Evolutionary conservation across 129 eudicot species (phyloP).

Genomic region (Dittrichia graveolens): DNA sequence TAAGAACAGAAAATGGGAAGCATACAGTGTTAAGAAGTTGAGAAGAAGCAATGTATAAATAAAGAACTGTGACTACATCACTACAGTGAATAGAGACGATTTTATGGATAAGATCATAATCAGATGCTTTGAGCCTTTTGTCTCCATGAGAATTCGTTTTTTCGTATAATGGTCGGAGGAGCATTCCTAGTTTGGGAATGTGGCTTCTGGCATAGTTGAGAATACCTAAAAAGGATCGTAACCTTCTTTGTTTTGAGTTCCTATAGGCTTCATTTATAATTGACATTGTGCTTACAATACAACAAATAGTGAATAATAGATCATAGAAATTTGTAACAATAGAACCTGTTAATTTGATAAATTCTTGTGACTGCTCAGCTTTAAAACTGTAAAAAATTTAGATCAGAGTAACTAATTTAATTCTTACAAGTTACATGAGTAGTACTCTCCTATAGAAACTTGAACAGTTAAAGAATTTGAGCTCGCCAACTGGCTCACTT

Average conservation of each 20-base stretch:
- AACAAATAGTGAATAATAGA: constrained; percentile 4
- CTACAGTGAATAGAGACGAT: background rate
- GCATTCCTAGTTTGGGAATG: too few species aligned
- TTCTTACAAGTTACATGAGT: too few species aligned
- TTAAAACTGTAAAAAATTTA: background rate
- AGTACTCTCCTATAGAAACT: too few species aligned
- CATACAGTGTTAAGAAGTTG: constrained; percentile 5
- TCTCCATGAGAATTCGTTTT: too few species aligned
- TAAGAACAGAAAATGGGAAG: constrained; percentile 11
- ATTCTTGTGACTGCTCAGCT: constrained; percentile 8
- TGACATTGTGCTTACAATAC: background rate
- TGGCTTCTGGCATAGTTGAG: too few species aligned
- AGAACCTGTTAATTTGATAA: background rate
- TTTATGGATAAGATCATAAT: too few species aligned
- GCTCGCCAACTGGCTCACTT: too few species aligned
- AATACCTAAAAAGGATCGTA: too few species aligned
- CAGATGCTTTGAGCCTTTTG: too few species aligned
- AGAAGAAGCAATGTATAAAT: constrained; percentile 3
- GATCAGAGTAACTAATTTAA: background rate
- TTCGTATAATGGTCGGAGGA: too few species aligned
- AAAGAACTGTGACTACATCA: background rate
- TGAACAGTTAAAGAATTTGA: too few species aligned
- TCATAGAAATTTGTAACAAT: background rate
- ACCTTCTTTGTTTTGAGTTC: too few species aligned
- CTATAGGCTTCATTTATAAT: background rate